Percentiles rank a stretch among this genome's conserved stretches.
phyloP scores from a whole-genome alignment of 495 filamentous ascomycete species.

The Hypoxylon cercidicola region DNA sequence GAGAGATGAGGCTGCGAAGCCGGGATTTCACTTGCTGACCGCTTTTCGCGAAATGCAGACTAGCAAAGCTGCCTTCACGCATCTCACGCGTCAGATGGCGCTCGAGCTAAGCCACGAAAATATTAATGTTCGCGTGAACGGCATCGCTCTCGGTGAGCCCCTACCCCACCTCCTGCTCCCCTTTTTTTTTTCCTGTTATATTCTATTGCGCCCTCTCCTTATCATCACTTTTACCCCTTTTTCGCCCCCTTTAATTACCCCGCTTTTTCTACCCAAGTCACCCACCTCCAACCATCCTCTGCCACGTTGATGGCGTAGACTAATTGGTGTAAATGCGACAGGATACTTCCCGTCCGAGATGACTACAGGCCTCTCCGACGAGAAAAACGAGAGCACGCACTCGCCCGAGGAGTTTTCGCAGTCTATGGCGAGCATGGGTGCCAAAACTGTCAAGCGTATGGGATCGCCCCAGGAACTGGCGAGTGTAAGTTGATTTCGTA shows the following conservation, averaged over 20 bases:
- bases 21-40: background rate
- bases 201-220: background rate
- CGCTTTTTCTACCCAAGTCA: no score
- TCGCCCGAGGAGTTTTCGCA: constrained; percentile 10
- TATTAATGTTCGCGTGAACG: constrained; percentile 71
- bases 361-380: constrained; percentile 64
- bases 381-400: constrained; percentile 60
- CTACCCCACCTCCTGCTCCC: background rate
- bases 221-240: background rate
- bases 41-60: constrained; percentile 42
- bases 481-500: constrained; percentile 38
- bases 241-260: background rate
- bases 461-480: constrained; percentile 40
- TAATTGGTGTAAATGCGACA: background rate
- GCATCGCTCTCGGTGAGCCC: constrained; percentile 73
- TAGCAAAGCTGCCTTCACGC: constrained; percentile 78
- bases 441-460: constrained; percentile 40
- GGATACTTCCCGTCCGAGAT: constrained; percentile 73
- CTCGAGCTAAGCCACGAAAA: constrained; percentile 51
- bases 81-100: constrained; percentile 68
- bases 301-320: background rate
- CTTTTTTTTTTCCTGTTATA: background rate
- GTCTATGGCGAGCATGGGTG: constrained; percentile 28
- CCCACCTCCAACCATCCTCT: no score
- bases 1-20: background rate